phyloP scores from a whole-genome alignment of 495 filamentous ascomycete species.

The Penicillium goetzii region DNA sequence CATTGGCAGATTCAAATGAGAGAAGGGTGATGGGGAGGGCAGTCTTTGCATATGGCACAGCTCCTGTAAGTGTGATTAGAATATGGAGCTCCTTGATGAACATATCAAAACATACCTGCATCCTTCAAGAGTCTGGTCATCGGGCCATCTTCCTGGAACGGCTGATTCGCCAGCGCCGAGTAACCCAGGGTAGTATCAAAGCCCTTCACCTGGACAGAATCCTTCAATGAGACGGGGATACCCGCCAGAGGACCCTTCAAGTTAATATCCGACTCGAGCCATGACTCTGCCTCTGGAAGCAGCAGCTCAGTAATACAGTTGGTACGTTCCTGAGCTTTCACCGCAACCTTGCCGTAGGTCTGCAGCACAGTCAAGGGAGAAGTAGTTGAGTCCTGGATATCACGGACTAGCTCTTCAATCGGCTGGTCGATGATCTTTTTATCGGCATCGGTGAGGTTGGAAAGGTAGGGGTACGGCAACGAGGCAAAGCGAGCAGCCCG shows the following conservation, averaged over 20 bases:
- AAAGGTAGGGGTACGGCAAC: conserved; percentile 68
- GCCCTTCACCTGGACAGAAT: conserved; percentile 81
- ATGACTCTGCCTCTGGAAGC: conserved; percentile 77
- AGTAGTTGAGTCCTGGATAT: conserved; percentile 70
- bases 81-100: neutral
- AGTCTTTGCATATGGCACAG: conserved; percentile 94
- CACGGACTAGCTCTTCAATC: conserved; percentile 75
- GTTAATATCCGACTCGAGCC: conserved; percentile 71
- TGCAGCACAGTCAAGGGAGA: conserved; percentile 74
- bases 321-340: conserved; percentile 82
- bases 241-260: conserved; percentile 84
- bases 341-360: conserved; percentile 87
- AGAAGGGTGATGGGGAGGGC: conserved; percentile 90
- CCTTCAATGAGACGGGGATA: conserved; percentile 87
- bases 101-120: conserved; percentile 56
- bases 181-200: conserved; percentile 90
- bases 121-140: conserved; percentile 82
- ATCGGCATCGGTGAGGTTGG: conserved; percentile 62
- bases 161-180: conserved; percentile 70
- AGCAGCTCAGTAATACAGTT: conserved; percentile 93
- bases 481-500: conserved; percentile 68
- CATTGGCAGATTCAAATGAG: conserved; percentile 90
- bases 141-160: conserved; percentile 66
- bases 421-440: conserved; percentile 68
- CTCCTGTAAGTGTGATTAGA: conserved; percentile 52